These are phyloP conservation scores for Podila epigama DNA, from an alignment of 192 early-diverging fungal genomes.

Conservation along the genomic window DNA sequence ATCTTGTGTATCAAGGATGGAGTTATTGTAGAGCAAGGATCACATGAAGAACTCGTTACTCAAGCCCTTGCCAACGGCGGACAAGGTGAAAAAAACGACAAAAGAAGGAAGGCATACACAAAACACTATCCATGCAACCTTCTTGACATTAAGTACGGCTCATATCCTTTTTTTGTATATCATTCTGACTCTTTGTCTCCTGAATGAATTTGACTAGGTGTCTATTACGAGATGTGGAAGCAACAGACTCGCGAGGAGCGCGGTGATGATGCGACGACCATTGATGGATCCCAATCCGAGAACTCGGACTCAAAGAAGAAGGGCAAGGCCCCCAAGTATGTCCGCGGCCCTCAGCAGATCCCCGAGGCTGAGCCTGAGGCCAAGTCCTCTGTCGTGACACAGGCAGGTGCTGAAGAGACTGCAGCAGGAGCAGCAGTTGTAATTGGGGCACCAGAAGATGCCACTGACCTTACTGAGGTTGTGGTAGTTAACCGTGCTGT, in stretches of 20 bases:
- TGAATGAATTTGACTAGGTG: slow-evolving; percentile 52
- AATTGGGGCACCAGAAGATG: slow-evolving; percentile 6
- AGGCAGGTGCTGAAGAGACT: background rate
- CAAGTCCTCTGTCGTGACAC: background rate
- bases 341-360: background rate
- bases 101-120: too few relatives aligned
- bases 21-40: slow-evolving; percentile 81
- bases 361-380: background rate
- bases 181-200: too few relatives aligned
- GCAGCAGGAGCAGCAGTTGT: background rate
- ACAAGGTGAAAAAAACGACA: slow-evolving; percentile 50
- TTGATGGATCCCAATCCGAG: slow-evolving; percentile 24
- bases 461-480: slow-evolving; percentile 11
- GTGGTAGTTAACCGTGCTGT: slow-evolving; percentile 1
- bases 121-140: too few relatives aligned
- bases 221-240: slow-evolving; percentile 93
- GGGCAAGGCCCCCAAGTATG: slow-evolving; percentile 26
- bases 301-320: slow-evolving; percentile 6
- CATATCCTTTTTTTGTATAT: too few relatives aligned
- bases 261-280: slow-evolving; percentile 11
- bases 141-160: too few relatives aligned
- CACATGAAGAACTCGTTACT: slow-evolving; percentile 77
- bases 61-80: slow-evolving; percentile 44
- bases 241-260: slow-evolving; percentile 79
- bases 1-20: slow-evolving; percentile 88